These are phyloP conservation scores for Camillea tinctor DNA, from an alignment of 2,329 filamentous ascomycete genomes.

Conservation along the genomic window DNA sequence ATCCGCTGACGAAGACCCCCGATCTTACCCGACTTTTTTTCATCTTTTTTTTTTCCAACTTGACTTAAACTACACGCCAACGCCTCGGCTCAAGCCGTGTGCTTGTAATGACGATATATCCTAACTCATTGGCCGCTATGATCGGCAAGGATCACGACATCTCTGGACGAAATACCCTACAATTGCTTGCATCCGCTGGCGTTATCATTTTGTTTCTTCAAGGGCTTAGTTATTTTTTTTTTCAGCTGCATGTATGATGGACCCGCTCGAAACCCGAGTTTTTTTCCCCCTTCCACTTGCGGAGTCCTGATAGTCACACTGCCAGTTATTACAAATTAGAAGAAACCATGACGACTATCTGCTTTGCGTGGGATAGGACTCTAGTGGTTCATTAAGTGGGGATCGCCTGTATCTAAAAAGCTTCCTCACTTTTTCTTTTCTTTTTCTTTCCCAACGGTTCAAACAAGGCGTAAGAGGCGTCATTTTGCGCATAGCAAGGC, in stretches of 20 bases:
- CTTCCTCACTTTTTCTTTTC: neutral
- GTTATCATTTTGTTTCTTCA: slow-evolving; percentile 14
- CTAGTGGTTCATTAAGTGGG: neutral
- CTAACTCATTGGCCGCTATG: slow-evolving; percentile 1
- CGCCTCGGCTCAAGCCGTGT: slow-evolving; percentile 14
- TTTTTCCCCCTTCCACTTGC: neutral
- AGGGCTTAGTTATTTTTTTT: slow-evolving; percentile 1
- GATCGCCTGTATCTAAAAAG: neutral
- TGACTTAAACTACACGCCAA: neutral
- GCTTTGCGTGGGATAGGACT: neutral
- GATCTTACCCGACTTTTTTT: neutral
- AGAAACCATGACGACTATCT: neutral
- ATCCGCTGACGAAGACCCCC: slow-evolving; percentile 57
- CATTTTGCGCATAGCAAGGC: slow-evolving; percentile 15
- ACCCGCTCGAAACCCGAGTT: neutral
- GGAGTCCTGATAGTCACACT: neutral
- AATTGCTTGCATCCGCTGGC: slow-evolving; percentile 26
- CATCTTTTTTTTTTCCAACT: neutral
- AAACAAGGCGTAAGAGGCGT: neutral
- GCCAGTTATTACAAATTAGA: neutral
- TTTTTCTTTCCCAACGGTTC: neutral
- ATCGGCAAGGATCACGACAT: slow-evolving; percentile 16
- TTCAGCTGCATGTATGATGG: slow-evolving; percentile 18
- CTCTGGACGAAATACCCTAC: slow-evolving; percentile 18
- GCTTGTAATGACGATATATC: slow-evolving; percentile 17